Evolutionary conservation across 495 filamentous ascomycete species (phyloP).

Genomic region (Penicillium cataractarum): DNA sequence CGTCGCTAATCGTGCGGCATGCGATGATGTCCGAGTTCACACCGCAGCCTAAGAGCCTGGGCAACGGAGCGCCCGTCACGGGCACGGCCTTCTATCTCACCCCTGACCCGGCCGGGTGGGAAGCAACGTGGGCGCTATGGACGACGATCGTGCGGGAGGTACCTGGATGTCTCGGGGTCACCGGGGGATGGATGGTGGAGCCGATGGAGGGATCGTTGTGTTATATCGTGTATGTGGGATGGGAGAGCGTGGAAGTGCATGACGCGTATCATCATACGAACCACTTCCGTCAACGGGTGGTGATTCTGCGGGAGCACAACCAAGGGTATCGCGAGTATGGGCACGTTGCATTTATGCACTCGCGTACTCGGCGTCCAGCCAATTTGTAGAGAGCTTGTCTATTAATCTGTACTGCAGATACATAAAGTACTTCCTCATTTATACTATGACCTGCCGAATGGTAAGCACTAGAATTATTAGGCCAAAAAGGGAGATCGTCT

Average conservation of each 20-base stretch:
- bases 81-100: conserved; percentile 28
- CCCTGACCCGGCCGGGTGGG: conserved; percentile 20
- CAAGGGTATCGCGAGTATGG: conserved; percentile 28
- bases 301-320: conserved; percentile 28
- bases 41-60: conserved; percentile 16
- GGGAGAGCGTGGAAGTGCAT: conserved; percentile 29
- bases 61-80: conserved; percentile 23
- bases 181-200: conserved; percentile 34
- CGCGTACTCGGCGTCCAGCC: conserved; percentile 39
- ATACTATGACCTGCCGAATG: no score
- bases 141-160: conserved; percentile 26
- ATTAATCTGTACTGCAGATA: not conserved
- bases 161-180: conserved; percentile 29
- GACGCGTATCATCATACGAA: conserved; percentile 31
- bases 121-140: conserved; percentile 33
- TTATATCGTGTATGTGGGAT: conserved; percentile 31
- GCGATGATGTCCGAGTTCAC: conserved; percentile 28
- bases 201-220: conserved; percentile 19
- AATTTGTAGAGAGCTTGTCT: conserved; percentile 20
- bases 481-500: not conserved
- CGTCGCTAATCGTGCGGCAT: conserved; percentile 27
- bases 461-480: conserved; percentile 1
- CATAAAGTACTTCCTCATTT: no score
- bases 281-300: conserved; percentile 23
- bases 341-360: conserved; percentile 25